Evolutionary conservation across 2,329 filamentous ascomycete species (phyloP).

Genomic region (Ceratocystis albifundus): DNA sequence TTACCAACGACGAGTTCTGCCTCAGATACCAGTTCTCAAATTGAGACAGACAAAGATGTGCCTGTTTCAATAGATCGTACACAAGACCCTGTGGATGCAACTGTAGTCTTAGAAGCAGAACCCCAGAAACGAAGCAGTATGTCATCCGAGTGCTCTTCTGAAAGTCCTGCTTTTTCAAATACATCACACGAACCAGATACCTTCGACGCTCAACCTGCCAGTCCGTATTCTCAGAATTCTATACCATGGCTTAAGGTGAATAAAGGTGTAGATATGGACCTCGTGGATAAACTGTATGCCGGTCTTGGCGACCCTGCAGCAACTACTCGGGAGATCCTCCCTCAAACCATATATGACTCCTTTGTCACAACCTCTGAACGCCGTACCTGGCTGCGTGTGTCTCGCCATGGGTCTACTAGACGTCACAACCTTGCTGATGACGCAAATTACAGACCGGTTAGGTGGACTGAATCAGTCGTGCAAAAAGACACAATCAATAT

Average conservation of each 20-base stretch:
- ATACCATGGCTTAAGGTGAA: neutral
- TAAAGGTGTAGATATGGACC: constrained; percentile 20
- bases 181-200: neutral
- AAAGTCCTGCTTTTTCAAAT: neutral
- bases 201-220: neutral
- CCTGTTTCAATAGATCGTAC: neutral
- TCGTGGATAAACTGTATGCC: constrained; percentile 24
- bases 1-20: neutral
- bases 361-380: constrained; percentile 47
- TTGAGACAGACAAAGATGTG: neutral
- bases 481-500: constrained; percentile 45
- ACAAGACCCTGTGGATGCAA: neutral
- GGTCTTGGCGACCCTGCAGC: constrained; percentile 29
- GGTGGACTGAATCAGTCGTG: constrained; percentile 45
- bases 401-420: constrained; percentile 47
- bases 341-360: constrained; percentile 41
- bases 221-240: neutral
- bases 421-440: constrained; percentile 47
- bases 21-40: neutral
- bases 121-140: neutral
- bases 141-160: neutral
- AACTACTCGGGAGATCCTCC: constrained; percentile 29
- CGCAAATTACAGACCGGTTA: constrained; percentile 48
- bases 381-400: constrained; percentile 54
- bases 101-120: neutral